Base-by-base conservation (phyloP, 352 stramenopile genomes). In the Phytophthora hibernalis region DNA sequence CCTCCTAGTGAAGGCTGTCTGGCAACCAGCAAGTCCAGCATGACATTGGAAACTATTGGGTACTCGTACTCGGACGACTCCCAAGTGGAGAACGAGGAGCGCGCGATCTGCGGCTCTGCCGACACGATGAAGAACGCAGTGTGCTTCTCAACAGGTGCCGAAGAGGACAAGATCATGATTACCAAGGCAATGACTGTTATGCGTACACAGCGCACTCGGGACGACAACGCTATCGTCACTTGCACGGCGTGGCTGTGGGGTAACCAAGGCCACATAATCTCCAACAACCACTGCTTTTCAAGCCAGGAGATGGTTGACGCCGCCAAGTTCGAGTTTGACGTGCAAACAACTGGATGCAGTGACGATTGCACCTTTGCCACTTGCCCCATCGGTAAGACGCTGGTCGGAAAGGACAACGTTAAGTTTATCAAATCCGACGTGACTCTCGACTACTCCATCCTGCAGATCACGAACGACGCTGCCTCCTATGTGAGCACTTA, bases 71-170 rank as follows among this genome's bases (percentile, higher is more conserved):
- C 72, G n/a, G 77, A 72, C 35, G 65, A 70, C 33, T 67, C 49
- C 21, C 76, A 79, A 33, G 69, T 74, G 33, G 62, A 68, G 15
- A 83, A 81, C 26, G 79, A 88, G 43, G 62, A 75, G 42, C 51
- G 67, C 20, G 79, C 67, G 7, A 80, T 88, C 52, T 88, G 79
- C 24, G 79, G 77, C 15, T 61, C 75, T 31, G 76, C 64, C 8
- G 70, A 84, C 58, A 85, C 77, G n/a, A 85, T 88, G 79, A 79
- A 85, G 65, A 88, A 88, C 56, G 65, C 71, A 18, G 74, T 77
- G 62, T 86, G 77, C 28, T 80, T 78, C 26, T 58, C 63, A 53
- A 58, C 64, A 1, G 69, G 64, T 11, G 65, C 28, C 28, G 61
- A 70, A 5, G 47, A 74, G 12, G 72, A 87, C 37, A 70, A 74